Evolutionary conservation across 1,139 yeast species (phyloP).

Genomic region (Pichia sp.): DNA sequence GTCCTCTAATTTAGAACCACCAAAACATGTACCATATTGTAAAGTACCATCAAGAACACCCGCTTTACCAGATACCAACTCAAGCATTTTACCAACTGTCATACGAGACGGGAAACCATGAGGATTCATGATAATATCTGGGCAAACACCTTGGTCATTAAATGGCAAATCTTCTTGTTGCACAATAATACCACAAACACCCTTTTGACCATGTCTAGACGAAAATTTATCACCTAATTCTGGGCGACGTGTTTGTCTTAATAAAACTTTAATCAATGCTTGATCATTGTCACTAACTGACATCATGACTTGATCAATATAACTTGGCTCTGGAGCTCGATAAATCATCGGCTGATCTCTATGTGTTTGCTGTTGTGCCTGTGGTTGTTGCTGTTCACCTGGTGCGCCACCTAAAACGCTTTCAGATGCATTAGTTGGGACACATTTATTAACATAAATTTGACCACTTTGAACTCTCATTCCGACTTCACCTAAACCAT

Average conservation of each 20-base stretch:
- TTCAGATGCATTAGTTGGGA: slow-evolving; percentile 83
- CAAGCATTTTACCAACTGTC: slow-evolving; percentile 99
- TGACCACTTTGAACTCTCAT: slow-evolving; percentile 86
- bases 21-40: slow-evolving; percentile 97
- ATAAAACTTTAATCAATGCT: slow-evolving; percentile 81
- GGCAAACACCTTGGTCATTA: slow-evolving; percentile 80
- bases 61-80: slow-evolving; percentile 92
- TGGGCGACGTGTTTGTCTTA: slow-evolving; percentile 95
- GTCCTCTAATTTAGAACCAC: slow-evolving; percentile 91
- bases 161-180: slow-evolving; percentile 96
- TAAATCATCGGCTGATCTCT: slow-evolving; percentile 89
- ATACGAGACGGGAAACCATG: slow-evolving; percentile 99
- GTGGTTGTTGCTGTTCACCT: slow-evolving; percentile 20
- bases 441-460: slow-evolving; percentile 86
- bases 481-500: slow-evolving; percentile 97
- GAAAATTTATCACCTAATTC: slow-evolving; percentile 97
- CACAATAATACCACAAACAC: slow-evolving; percentile 97
- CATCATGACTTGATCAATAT: slow-evolving; percentile 96
- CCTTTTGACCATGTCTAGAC: slow-evolving; percentile 96
- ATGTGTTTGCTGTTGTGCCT: slow-evolving; percentile 14
- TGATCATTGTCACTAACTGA: slow-evolving; percentile 93
- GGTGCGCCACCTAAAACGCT: slow-evolving; percentile 47
- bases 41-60: slow-evolving; percentile 89
- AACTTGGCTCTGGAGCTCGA: slow-evolving; percentile 92
- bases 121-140: slow-evolving; percentile 97